Evolutionary conservation across 1,284 basidiomycete genomes (phyloP), one percentile per base, ranked within the genome.

Genomic region (Apiotrichum sp.): DNA sequence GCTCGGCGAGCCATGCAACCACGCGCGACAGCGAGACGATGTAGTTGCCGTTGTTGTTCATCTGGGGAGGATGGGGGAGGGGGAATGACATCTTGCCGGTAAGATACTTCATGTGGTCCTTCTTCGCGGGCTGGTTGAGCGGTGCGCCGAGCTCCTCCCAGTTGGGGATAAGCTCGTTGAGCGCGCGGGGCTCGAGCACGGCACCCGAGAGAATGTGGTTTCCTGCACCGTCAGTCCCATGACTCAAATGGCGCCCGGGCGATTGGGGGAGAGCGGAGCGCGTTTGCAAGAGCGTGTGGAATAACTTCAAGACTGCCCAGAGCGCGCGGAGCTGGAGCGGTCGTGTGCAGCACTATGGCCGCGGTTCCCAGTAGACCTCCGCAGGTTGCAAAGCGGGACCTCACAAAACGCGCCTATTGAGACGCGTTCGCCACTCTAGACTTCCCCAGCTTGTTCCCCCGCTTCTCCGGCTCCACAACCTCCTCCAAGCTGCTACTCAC

Each of bases 131-230:
- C 69, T 91, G 90, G 47, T 83, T 87, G 44, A 98, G 80, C 6
- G 81, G 80, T 14, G 80, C 80, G 32, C 77, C 77, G 36, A 79
- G 71, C 63, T 81, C 80, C 49, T 83, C 78, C 93, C 93, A 98
- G 70, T 88, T 81, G 1, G 93, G 95, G 3, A 98, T 77, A 13
- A 98, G 85, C 69, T 98, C 93, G 62, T 96, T 83, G 41, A 98
- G 82, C 3, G 93, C 92, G 40, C 86, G 82, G 6, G 93, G 88
- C 77, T 98, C 93, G 57, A 98, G 85, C 50, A 98, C 93, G 1
- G 93, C 93, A 14, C 95, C 96, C 4, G 93, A 98, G 14, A 98
- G 82, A 63, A 95, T 93, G 74, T 98, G 95, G 10, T 93, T 86
- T 53, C 93, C 93, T 93, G 62, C 6, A 36, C 6, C 35, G 35